A percentile compares a stretch with the other conserved stretches of the same genome.
Conservation (phyloP, 2,329 filamentous ascomycete species). For the Claviceps cyperi region DNA sequence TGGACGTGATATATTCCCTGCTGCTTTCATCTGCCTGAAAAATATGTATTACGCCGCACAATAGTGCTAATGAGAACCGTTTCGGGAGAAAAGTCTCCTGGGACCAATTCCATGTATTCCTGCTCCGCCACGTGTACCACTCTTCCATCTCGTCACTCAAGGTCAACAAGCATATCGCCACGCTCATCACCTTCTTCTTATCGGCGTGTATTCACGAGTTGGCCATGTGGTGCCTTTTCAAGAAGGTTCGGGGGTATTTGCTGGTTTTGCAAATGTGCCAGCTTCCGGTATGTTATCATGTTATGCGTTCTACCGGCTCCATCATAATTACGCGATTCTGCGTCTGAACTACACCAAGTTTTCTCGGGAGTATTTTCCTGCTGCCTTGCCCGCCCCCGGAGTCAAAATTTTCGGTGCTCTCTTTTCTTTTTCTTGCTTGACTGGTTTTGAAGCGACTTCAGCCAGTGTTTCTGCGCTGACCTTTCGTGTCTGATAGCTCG, state of each 20-base stretch:
- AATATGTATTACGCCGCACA: too few relatives aligned
- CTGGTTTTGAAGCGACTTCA: neutral
- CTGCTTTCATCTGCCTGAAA: too few relatives aligned
- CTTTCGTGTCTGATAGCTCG: constrained; percentile 27
- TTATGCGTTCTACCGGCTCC: constrained; percentile 1
- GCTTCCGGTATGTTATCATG: constrained; percentile 40
- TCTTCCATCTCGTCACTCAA: constrained; percentile 59
- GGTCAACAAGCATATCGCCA: constrained; percentile 55
- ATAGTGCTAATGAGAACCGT: too few relatives aligned
- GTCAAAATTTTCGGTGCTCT: constrained; percentile 34
- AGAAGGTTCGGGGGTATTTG: constrained; percentile 61
- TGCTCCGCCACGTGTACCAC: constrained; percentile 68
- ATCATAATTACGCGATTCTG: too few relatives aligned
- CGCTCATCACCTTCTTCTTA: constrained; percentile 61
- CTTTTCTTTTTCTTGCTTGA: neutral
- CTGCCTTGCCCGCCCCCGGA: constrained; percentile 25
- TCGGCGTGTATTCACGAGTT: constrained; percentile 60
- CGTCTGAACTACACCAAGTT: too few relatives aligned
- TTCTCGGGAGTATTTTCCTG: neutral
- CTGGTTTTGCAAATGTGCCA: constrained; percentile 62
- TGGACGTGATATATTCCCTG: too few relatives aligned
- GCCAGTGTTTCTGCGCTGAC: too few relatives aligned
- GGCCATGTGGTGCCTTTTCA: constrained; percentile 69
- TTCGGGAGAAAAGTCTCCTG: constrained; percentile 33
- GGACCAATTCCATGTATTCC: constrained; percentile 68